Base-by-base conservation (phyloP, 257 asterid species). In the Verbena officinalis region DNA sequence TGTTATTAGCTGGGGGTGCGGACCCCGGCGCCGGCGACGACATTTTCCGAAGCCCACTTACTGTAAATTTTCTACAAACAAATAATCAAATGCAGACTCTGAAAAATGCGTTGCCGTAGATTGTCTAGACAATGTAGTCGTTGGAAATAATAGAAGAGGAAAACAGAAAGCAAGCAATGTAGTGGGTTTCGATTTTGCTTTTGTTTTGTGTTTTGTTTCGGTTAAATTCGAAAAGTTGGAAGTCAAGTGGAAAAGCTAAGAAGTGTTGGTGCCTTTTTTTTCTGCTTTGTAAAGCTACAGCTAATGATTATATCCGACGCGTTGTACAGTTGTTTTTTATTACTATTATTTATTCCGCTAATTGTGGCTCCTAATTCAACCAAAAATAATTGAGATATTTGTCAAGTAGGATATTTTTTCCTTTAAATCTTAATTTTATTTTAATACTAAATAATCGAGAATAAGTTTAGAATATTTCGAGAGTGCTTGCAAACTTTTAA, bases 21-120 rank as follows among this genome's bases (percentile, higher is more conserved):
- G 83, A 59, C n/a, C 55, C 84, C 69, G 91, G 89, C 68, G 86
- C 64, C 51, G 86, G 86, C 46, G 85, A 60, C 7, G 88, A 75
- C 85, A 78, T 80, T 30, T 16, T 17, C 39, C 5, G 15, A 58
- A 39, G 0, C 50, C 43, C 36, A n/a, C n/a, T n/a, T n/a, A n/a
- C n/a, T n/a, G n/a, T n/a, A n/a, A n/a, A n/a, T n/a, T n/a, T n/a
- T 48, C 5, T 50, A 5, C 17, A 8, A 42, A 23, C 5, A 34
- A 31, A 55, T 34, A 65, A 34, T 36, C 39, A 51, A 27, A 45
- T 12, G 33, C 0, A 40, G 16, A 19, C 21, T 19, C 12, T 11
- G 46, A 15, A 33, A 63, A 63, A 40, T 19, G 53, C 5, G 59
- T 17, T 16, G 70, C 17, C 61, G 10, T 30, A 21, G 19, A 7